Percentiles rank a stretch among this genome's conserved stretches.
phyloP scores from a whole-genome alignment of 345 rosid species.

The Fremontodendron californicum region DNA sequence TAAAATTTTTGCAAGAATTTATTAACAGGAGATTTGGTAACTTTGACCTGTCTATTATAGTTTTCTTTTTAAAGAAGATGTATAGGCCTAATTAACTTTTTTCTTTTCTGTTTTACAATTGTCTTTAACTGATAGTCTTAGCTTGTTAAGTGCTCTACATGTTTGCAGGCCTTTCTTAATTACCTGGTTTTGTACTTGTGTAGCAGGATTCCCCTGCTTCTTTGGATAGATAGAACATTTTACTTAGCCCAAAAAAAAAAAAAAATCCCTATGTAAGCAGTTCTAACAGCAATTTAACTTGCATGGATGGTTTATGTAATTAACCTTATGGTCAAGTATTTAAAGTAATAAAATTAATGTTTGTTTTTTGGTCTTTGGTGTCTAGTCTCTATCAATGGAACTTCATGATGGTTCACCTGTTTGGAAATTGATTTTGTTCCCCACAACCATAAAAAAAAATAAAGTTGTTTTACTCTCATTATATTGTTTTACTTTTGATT shows the following conservation, averaged over 20 bases:
- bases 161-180: not conserved
- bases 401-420: slow-evolving; percentile 67
- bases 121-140: not conserved
- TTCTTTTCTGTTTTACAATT: not conserved
- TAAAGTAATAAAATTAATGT: slow-evolving; percentile 3
- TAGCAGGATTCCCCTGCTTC: slow-evolving; percentile 5
- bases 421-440: slow-evolving; percentile 89
- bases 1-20: not conserved
- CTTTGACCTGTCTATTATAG: not conserved
- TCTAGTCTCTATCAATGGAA: slow-evolving; percentile 47
- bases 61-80: not conserved
- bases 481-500: slow-evolving; percentile 64
- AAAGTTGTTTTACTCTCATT: slow-evolving; percentile 58
- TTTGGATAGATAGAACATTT: not conserved
- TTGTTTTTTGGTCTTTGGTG: slow-evolving; percentile 39
- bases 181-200: not conserved
- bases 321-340: not conserved
- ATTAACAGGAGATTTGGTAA: not conserved
- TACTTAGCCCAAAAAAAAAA: not conserved
- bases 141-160: not conserved
- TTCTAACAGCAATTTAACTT: not conserved
- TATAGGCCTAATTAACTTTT: not conserved
- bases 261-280: not conserved
- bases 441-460: slow-evolving; percentile 53
- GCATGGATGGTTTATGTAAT: not conserved